phyloP scores from a whole-genome alignment of 2,329 filamentous ascomycete genomes.

The Neodidymelliopsis sp. region DNA sequence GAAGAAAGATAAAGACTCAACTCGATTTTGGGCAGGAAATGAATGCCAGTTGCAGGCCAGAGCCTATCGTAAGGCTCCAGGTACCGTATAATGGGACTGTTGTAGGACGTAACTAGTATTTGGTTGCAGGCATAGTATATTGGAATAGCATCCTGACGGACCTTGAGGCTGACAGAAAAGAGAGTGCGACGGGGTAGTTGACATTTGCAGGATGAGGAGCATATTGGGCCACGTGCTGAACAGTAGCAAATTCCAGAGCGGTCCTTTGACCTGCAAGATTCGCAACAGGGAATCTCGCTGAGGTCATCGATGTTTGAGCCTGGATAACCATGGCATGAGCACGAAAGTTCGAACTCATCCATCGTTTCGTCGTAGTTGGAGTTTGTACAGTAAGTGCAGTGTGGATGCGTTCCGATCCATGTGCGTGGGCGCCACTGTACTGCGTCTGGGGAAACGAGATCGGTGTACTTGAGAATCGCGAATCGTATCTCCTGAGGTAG shows the following conservation, averaged over 20 bases:
- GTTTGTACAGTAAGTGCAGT: neutral
- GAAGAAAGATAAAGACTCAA: conserved; percentile 19
- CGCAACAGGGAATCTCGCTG: neutral
- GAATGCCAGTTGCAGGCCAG: neutral
- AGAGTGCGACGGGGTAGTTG: neutral
- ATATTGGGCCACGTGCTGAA: neutral
- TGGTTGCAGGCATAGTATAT: conserved; percentile 13
- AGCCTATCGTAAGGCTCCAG: neutral
- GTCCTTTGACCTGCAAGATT: neutral
- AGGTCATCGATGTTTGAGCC: neutral
- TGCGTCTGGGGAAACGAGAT: conserved; percentile 7
- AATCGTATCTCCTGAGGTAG: conserved; percentile 16
- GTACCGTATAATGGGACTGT: neutral
- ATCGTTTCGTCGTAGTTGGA: neutral
- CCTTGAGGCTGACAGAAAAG: conserved; percentile 15
- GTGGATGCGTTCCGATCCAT: neutral
- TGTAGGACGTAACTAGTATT: conserved; percentile 9
- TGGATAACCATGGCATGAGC: neutral
- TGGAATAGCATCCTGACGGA: conserved; percentile 11
- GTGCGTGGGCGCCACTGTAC: conserved; percentile 15
- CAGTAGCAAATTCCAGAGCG: conserved; percentile 2
- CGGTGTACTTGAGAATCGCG: conserved; percentile 9
- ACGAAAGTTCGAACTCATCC: neutral
- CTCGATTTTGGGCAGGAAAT: conserved; percentile 1
- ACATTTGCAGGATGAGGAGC: neutral